phyloP scores from a whole-genome alignment of 2,329 filamentous ascomycete genomes.

The Pseudogymnoascus sp. region DNA sequence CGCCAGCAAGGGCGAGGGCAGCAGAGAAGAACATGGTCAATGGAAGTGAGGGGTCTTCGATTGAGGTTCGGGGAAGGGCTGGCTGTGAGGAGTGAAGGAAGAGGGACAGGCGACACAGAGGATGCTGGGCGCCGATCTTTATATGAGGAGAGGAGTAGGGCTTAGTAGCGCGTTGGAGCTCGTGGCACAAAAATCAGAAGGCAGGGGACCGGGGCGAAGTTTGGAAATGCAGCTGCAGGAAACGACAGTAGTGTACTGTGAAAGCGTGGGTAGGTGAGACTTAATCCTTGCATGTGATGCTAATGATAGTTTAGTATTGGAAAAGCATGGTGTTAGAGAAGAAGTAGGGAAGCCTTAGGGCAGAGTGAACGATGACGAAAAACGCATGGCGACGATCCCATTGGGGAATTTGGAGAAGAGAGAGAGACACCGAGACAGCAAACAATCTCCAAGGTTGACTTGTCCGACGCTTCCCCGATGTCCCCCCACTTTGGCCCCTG shows the following conservation, averaged over 20 bases:
- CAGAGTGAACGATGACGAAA: background rate
- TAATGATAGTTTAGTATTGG: background rate
- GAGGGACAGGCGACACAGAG: background rate
- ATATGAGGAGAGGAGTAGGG: background rate
- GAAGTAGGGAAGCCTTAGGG: background rate
- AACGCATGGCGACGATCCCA: background rate
- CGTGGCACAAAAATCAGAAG: background rate
- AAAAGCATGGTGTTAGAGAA: background rate
- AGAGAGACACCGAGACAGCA: background rate
- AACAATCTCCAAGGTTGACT: background rate
- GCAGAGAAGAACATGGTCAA: constrained; percentile 4
- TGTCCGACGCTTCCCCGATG: no score
- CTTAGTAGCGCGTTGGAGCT: background rate
- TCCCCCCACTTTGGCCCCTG: background rate
- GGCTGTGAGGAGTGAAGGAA: background rate
- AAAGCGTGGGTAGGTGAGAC: background rate
- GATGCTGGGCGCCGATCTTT: background rate
- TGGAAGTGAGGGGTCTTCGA: background rate
- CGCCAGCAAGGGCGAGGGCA: constrained; percentile 5
- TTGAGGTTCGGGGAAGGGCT: background rate
- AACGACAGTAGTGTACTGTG: background rate
- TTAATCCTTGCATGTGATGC: background rate
- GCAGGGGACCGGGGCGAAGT: background rate
- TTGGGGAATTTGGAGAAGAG: background rate
- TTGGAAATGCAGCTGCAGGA: background rate